These are phyloP conservation scores for Nitzschia sp. DNA, from an alignment of 108 stramenopile species.

Conservation along the genomic window DNA sequence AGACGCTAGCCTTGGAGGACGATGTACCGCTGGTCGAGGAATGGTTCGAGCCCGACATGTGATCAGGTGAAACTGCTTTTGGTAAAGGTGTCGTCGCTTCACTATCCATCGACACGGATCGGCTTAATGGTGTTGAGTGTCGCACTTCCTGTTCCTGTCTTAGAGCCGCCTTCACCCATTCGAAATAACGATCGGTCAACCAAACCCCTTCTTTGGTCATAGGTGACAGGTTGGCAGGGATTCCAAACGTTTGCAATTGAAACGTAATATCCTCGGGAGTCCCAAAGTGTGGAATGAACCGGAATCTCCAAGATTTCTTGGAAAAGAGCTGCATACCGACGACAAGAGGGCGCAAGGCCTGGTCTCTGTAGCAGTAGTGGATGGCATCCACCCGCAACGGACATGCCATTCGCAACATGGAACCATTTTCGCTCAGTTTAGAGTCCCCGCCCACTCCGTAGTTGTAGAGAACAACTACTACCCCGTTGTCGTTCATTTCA, in stretches of 20 bases:
- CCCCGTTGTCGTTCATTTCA: conserved; percentile 10
- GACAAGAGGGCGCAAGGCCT: background rate
- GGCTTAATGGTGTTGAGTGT: background rate
- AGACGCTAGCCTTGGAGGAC: background rate
- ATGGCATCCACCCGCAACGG: background rate
- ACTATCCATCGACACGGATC: too few species aligned
- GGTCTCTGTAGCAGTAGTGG: conserved; percentile 20
- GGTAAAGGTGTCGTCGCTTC: too few species aligned
- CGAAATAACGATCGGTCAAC: conserved; percentile 5
- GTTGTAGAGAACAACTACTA: conserved; percentile 18
- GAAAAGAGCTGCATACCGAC: background rate
- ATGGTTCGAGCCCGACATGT: too few species aligned
- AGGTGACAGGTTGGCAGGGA: background rate
- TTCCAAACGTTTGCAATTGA: conserved; percentile 32
- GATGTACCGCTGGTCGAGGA: background rate
- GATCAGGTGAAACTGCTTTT: too few species aligned
- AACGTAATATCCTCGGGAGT: conserved; percentile 8
- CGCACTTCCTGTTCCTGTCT: background rate
- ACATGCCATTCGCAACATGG: background rate
- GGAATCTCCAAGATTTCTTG: background rate
- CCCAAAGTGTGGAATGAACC: conserved; percentile 16
- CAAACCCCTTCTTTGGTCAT: conserved; percentile 8
- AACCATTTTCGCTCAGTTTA: background rate
- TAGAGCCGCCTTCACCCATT: conserved; percentile 12
- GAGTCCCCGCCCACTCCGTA: background rate